These are phyloP conservation scores for Flaveria linearis DNA, from an alignment of 129 eudicot species.

Conservation along the genomic window DNA sequence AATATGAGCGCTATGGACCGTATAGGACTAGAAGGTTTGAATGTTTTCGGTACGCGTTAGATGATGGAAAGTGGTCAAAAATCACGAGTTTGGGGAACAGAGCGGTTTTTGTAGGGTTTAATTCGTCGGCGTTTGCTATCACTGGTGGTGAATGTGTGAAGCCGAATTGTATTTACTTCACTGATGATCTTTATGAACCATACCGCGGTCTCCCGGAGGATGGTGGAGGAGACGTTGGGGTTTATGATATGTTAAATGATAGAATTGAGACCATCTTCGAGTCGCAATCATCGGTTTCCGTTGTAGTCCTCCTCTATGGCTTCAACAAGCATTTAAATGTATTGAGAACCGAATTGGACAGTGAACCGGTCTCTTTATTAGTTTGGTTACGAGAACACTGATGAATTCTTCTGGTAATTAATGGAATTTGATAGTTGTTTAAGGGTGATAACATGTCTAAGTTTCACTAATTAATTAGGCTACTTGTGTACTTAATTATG, in stretches of 20 bases:
- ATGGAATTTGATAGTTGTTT: not conserved
- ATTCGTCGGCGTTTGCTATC: slow-evolving; percentile 25
- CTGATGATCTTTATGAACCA: slow-evolving; percentile 36
- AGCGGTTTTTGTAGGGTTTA: slow-evolving; percentile 31
- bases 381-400: no score
- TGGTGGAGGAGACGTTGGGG: slow-evolving; percentile 34
- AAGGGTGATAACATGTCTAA: not conserved
- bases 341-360: no score
- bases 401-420: not conserved
- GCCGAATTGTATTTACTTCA: slow-evolving; percentile 27
- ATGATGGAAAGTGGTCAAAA: slow-evolving; percentile 30
- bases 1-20: slow-evolving; percentile 22
- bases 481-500: not conserved
- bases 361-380: no score
- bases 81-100: slow-evolving; percentile 19
- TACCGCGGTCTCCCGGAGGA: slow-evolving; percentile 25
- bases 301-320: slow-evolving; percentile 31
- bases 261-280: slow-evolving; percentile 18
- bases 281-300: slow-evolving; percentile 8
- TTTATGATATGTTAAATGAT: slow-evolving; percentile 29
- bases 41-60: slow-evolving; percentile 21
- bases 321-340: slow-evolving; percentile 7
- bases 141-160: slow-evolving; percentile 19
- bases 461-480: not conserved
- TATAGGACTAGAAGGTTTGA: slow-evolving; percentile 25